Conservation (phyloP, 108 stramenopile genomes). For the Aurantiochytrium sp. region DNA sequence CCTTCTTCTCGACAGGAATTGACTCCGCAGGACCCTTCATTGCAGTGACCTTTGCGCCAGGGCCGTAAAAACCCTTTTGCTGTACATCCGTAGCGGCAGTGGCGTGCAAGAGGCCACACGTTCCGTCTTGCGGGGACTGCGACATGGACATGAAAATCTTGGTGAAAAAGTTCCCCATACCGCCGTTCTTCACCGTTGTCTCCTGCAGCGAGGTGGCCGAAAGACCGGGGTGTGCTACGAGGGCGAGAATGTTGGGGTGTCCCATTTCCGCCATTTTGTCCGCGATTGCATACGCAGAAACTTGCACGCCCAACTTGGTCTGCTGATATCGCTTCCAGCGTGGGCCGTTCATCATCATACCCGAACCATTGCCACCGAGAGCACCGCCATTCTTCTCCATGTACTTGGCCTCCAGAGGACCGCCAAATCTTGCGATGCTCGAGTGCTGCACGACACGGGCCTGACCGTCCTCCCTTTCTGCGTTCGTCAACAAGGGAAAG, state of each 20-base stretch:
- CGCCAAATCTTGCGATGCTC: slow-evolving; percentile 22
- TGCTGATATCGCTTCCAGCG: slow-evolving; percentile 43
- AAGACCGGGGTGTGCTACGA: background rate
- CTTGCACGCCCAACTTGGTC: background rate
- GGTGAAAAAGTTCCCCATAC: background rate
- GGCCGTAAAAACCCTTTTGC: background rate
- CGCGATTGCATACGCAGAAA: background rate
- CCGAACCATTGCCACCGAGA: slow-evolving; percentile 36
- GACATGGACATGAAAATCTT: background rate
- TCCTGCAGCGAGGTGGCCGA: slow-evolving; percentile 1
- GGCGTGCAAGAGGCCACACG: background rate
- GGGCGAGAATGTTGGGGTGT: background rate
- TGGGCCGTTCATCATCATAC: slow-evolving; percentile 11
- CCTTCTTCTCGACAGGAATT: background rate
- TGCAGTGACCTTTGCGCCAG: background rate
- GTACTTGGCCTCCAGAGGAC: slow-evolving; percentile 40
- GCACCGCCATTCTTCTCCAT: slow-evolving; percentile 45
- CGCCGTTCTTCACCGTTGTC: background rate
- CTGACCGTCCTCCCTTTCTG: slow-evolving; percentile 39
- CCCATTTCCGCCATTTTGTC: background rate
- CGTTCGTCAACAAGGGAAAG: slow-evolving; percentile 44
- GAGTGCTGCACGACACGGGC: slow-evolving; percentile 50
- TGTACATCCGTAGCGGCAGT: background rate
- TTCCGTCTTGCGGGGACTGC: background rate
- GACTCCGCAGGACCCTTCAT: background rate